Percentiles rank a stretch among this genome's conserved stretches.
Evolutionary conservation across 352 stramenopile species (phyloP).

Genomic region (Globisporangium alternatum): DNA sequence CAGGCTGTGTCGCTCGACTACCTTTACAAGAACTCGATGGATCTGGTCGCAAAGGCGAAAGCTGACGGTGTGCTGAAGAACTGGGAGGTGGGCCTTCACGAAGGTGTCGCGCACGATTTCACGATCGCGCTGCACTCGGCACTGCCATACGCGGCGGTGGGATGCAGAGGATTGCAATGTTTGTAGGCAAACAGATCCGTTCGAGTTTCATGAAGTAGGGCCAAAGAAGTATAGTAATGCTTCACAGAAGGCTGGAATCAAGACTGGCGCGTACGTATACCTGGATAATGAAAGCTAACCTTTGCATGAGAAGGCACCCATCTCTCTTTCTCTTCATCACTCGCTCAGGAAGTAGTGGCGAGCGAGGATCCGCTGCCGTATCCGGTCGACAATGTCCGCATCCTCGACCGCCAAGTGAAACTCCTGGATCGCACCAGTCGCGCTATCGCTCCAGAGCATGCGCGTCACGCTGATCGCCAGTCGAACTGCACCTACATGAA

Average conservation of each 20-base stretch:
- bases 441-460: constrained; percentile 6
- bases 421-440: constrained; percentile 1
- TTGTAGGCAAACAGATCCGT: constrained; percentile 20
- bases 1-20: constrained; percentile 30
- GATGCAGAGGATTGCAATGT: constrained; percentile 34
- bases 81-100: constrained; percentile 37
- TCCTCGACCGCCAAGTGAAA: background rate
- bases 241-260: too few relatives aligned
- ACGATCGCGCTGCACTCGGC: constrained; percentile 21
- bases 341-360: constrained; percentile 15
- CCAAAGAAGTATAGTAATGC: background rate
- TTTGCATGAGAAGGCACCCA: too few relatives aligned
- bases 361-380: constrained; percentile 13
- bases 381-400: constrained; percentile 8
- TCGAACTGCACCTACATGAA: constrained; percentile 15
- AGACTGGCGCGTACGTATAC: too few relatives aligned
- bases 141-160: constrained; percentile 31
- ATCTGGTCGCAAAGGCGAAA: constrained; percentile 25
- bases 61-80: constrained; percentile 21
- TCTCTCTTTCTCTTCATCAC: background rate
- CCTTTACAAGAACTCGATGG: constrained; percentile 28
- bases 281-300: too few relatives aligned
- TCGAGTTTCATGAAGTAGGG: background rate
- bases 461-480: constrained; percentile 14
- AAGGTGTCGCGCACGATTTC: constrained; percentile 41